Evolutionary conservation across 2,329 filamentous ascomycete genomes (phyloP).

Genomic region (Emergomyces orientalis): DNA sequence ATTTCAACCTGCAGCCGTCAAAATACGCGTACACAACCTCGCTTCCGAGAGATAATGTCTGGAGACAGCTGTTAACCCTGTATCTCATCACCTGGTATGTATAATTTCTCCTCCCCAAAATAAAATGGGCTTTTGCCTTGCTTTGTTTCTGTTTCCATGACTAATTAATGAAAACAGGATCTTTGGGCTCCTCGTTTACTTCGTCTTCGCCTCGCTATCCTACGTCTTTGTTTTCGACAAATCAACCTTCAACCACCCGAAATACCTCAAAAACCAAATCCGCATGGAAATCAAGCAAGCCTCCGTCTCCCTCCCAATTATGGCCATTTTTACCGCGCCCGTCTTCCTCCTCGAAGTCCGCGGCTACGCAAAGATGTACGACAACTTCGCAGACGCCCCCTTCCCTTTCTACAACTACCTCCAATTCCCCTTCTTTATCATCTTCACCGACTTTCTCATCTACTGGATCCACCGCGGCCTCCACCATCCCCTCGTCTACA

Average conservation of each 20-base stretch:
- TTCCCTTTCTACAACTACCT: slow-evolving; percentile 67
- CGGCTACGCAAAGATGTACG: slow-evolving; percentile 81
- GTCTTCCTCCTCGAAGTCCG: slow-evolving; percentile 76
- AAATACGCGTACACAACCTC: slow-evolving; percentile 70
- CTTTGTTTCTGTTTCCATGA: background rate
- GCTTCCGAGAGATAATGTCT: slow-evolving; percentile 67
- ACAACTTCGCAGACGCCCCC: slow-evolving; percentile 64
- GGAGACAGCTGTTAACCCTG: slow-evolving; percentile 63
- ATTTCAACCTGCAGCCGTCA: slow-evolving; percentile 60
- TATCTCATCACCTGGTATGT: slow-evolving; percentile 78
- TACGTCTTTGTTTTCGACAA: slow-evolving; percentile 91
- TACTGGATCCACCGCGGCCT: slow-evolving; percentile 86
- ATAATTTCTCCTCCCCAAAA: too few relatives aligned
- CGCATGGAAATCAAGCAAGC: slow-evolving; percentile 76
- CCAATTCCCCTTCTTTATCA: slow-evolving; percentile 80
- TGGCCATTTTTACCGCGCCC: slow-evolving; percentile 71
- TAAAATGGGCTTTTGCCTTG: too few relatives aligned
- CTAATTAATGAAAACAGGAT: slow-evolving; percentile 47
- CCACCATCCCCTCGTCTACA: slow-evolving; percentile 75
- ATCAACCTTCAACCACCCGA: slow-evolving; percentile 75
- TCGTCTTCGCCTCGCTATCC: slow-evolving; percentile 69
- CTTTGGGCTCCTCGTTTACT: slow-evolving; percentile 78
- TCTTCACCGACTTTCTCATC: slow-evolving; percentile 82
- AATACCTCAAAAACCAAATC: slow-evolving; percentile 92
- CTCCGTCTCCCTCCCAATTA: slow-evolving; percentile 64